These are phyloP conservation scores for Jacaranda mimosifolia DNA, from an alignment of 257 asterid genomes.

Conservation along the genomic window DNA sequence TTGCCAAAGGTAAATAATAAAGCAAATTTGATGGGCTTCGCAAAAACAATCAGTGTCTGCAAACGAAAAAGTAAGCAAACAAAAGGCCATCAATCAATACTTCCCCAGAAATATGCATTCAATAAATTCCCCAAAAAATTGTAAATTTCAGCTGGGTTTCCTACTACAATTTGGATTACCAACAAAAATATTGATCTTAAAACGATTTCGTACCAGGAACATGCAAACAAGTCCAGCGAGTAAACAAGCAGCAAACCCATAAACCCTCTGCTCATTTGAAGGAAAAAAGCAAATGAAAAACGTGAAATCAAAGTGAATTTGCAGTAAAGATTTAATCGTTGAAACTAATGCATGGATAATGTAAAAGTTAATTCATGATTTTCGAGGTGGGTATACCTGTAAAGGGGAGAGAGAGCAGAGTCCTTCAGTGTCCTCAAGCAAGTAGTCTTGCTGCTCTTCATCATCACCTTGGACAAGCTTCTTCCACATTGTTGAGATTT, in stretches of 20 bases:
- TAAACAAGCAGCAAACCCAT: constrained; percentile 84
- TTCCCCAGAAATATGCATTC: background rate
- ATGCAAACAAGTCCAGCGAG: constrained; percentile 78
- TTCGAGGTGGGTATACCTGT: constrained; percentile 57
- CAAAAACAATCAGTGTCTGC: constrained; percentile 90
- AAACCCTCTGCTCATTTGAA: constrained; percentile 73
- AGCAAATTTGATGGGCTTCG: constrained; percentile 86
- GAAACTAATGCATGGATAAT: constrained; percentile 12
- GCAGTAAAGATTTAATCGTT: constrained; percentile 22
- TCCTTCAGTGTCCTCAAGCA: constrained; percentile 74
- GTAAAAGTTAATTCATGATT: background rate
- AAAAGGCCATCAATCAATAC: constrained; percentile 28
- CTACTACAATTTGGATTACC: constrained; percentile 2
- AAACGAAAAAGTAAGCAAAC: constrained; percentile 34
- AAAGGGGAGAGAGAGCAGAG: constrained; percentile 77
- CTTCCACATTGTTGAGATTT: constrained; percentile 66
- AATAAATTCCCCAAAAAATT: background rate
- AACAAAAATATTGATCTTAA: background rate
- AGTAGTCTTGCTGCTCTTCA: constrained; percentile 69
- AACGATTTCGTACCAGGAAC: constrained; percentile 73
- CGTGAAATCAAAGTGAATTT: constrained; percentile 31
- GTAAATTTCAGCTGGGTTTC: constrained; percentile 15
- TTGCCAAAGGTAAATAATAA: constrained; percentile 90
- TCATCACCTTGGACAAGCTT: constrained; percentile 53
- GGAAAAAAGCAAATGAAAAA: background rate